A percentile compares a stretch with the other conserved stretches of the same genome.
These are phyloP conservation scores for Rubus idaeus DNA, from an alignment of 306 rosid species.

Conservation along the genomic window DNA sequence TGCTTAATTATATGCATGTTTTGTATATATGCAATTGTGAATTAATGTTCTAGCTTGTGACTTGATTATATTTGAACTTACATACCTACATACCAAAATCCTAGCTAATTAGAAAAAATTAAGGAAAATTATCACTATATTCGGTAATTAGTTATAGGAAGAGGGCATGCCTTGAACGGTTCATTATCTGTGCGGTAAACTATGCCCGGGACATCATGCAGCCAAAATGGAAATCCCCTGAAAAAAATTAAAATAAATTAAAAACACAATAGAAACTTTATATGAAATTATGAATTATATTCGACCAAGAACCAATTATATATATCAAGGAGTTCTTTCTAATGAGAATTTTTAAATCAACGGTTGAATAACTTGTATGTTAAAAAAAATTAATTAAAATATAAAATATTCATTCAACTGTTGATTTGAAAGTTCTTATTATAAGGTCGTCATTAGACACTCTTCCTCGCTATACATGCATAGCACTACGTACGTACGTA, in stretches of 20 bases:
- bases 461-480: neutral
- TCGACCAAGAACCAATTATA: neutral
- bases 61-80: neutral
- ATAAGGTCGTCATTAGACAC: no score
- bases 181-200: slow-evolving; percentile 69
- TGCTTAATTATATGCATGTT: no score
- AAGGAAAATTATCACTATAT: neutral
- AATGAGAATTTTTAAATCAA: no score
- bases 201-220: slow-evolving; percentile 68
- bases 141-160: neutral
- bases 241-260: neutral
- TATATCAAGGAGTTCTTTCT: no score
- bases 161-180: slow-evolving; percentile 59
- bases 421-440: no score
- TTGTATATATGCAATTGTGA: neutral
- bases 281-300: neutral
- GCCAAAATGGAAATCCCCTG: slow-evolving; percentile 82
- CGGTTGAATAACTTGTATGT: no score
- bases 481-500: slow-evolving; percentile 9
- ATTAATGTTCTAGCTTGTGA: neutral
- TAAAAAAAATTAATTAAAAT: no score
- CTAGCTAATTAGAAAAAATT: no score
- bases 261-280: neutral
- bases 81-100: no score
- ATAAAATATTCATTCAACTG: no score